These are phyloP conservation scores for Bryopsis sp. DNA, from an alignment of 139 green algal genomes.

Conservation along the genomic window DNA sequence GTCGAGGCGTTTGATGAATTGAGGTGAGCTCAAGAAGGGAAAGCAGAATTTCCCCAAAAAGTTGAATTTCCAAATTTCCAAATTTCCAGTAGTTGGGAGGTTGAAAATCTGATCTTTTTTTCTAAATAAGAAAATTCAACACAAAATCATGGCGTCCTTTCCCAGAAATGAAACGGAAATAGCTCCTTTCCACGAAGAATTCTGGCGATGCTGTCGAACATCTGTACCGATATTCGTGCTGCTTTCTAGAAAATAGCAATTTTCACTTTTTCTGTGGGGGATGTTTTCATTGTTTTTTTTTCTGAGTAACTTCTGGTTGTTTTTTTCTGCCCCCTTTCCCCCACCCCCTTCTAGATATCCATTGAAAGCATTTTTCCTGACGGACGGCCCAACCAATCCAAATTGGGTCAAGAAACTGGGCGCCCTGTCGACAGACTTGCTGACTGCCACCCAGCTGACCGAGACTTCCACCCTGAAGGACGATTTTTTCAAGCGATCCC, in stretches of 20 bases:
- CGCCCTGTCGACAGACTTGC: background rate
- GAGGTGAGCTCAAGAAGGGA: no score
- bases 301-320: background rate
- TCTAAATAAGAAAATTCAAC: no score
- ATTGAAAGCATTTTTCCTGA: background rate
- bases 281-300: background rate
- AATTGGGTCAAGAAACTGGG: background rate
- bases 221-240: background rate
- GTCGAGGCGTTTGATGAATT: conserved; percentile 9
- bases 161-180: background rate
- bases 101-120: no score
- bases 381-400: background rate
- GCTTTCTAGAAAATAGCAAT: background rate
- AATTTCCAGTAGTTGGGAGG: no score
- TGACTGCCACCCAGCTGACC: background rate
- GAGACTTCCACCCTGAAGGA: background rate
- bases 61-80: no score
- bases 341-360: no score
- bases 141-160: no score
- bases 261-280: background rate
- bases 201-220: background rate
- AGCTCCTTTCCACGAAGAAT: background rate
- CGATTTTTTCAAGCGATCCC: background rate
- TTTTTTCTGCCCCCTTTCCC: no score
- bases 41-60: no score